phyloP scores from a whole-genome alignment of 768 basidiomycete genomes.

The Royoungia palumana region DNA sequence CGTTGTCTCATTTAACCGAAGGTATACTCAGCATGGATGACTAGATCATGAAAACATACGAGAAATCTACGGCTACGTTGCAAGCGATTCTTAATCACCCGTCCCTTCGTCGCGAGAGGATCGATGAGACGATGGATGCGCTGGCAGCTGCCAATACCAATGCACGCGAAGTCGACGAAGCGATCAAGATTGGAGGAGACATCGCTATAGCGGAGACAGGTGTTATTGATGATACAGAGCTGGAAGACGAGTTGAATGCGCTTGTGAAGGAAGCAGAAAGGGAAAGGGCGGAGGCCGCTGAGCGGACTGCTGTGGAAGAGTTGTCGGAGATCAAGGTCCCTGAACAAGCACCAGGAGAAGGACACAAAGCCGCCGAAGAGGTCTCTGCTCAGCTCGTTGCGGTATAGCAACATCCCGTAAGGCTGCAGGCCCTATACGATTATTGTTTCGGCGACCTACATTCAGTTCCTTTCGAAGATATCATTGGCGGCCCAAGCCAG shows the following conservation, averaged over 20 bases:
- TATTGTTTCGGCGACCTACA: too few relatives aligned
- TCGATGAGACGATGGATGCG: conserved; percentile 86
- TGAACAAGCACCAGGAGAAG: conserved; percentile 5
- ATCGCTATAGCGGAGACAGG: conserved; percentile 47
- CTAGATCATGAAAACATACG: conserved; percentile 84
- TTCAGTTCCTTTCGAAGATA: too few relatives aligned
- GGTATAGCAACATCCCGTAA: background rate
- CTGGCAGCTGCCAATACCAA: conserved; percentile 81
- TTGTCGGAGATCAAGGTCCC: conserved; percentile 21
- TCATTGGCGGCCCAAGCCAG: too few relatives aligned
- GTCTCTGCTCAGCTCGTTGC: conserved; percentile 6
- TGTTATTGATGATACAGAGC: conserved; percentile 51
- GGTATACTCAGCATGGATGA: background rate
- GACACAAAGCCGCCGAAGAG: background rate
- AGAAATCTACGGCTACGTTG: conserved; percentile 77
- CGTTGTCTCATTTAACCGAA: background rate
- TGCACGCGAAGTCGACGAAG: conserved; percentile 78
- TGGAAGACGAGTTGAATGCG: conserved; percentile 64
- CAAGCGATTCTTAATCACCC: conserved; percentile 76
- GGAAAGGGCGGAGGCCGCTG: conserved; percentile 37
- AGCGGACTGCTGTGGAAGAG: conserved; percentile 18
- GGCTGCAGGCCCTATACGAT: too few relatives aligned
- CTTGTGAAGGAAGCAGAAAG: conserved; percentile 47
- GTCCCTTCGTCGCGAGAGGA: conserved; percentile 67
- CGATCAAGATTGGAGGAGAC: conserved; percentile 65